A percentile compares a stretch with the other conserved stretches of the same genome.
phyloP scores from a whole-genome alignment of 2,329 filamentous ascomycete species.

The Pseudogymnoascus destructans region DNA sequence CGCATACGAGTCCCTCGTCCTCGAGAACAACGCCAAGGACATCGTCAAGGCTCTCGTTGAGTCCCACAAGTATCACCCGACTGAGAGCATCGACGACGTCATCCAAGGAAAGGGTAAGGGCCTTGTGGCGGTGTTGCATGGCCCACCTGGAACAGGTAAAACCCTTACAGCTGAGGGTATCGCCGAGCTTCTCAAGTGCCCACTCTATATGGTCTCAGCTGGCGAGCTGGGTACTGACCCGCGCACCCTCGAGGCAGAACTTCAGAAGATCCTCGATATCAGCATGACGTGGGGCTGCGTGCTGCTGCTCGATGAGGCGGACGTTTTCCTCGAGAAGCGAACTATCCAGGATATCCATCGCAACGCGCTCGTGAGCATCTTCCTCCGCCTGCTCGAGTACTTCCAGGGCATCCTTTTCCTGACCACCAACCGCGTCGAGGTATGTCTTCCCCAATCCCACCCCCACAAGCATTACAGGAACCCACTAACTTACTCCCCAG shows the following conservation, averaged over 20 bases:
- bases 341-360: constrained; percentile 73
- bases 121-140: constrained; percentile 68
- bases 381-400: constrained; percentile 76
- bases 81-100: constrained; percentile 71
- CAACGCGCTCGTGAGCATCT: constrained; percentile 77
- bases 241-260: constrained; percentile 56
- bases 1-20: constrained; percentile 70
- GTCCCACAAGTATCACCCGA: constrained; percentile 69
- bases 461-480: background rate
- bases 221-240: constrained; percentile 74
- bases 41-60: constrained; percentile 72
- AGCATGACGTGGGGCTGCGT: constrained; percentile 80
- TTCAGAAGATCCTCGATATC: constrained; percentile 76
- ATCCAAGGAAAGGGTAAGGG: constrained; percentile 78
- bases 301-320: constrained; percentile 72
- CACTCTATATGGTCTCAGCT: constrained; percentile 70
- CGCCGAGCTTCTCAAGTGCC: constrained; percentile 67
- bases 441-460: constrained; percentile 20
- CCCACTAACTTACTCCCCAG: constrained; percentile 24
- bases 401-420: constrained; percentile 85
- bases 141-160: constrained; percentile 78
- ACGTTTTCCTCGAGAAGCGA: constrained; percentile 72
- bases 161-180: constrained; percentile 81
- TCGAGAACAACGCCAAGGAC: constrained; percentile 47
- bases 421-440: constrained; percentile 74